These are phyloP conservation scores for Pseudogymnoascus sp. DNA, from an alignment of 2,329 filamentous ascomycete species.

Conservation along the genomic window DNA sequence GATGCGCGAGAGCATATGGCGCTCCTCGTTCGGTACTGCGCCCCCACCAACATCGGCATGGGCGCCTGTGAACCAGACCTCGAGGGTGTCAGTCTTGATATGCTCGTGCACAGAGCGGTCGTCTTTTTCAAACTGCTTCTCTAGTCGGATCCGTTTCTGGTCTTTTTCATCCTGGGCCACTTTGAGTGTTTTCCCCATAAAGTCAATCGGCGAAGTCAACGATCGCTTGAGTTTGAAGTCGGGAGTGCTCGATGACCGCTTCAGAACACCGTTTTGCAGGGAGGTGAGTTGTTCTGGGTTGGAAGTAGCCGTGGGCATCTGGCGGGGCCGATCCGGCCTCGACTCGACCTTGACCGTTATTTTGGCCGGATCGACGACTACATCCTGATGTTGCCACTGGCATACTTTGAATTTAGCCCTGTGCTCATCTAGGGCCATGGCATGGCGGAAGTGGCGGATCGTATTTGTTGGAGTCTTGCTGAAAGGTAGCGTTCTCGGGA, in stretches of 20 bases:
- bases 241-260: conserved; percentile 10
- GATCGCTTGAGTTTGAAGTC: neutral
- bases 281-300: neutral
- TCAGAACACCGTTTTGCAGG: neutral
- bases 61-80: conserved; percentile 39
- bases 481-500: conserved; percentile 33
- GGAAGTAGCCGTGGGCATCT: conserved; percentile 14
- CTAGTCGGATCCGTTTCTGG: conserved; percentile 15
- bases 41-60: conserved; percentile 41
- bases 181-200: neutral
- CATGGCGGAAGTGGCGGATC: conserved; percentile 36
- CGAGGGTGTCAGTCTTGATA: conserved; percentile 37
- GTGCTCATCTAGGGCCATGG: conserved; percentile 39
- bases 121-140: conserved; percentile 17
- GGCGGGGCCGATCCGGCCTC: neutral
- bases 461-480: conserved; percentile 33
- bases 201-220: neutral
- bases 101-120: conserved; percentile 15
- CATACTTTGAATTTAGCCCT: conserved; percentile 39
- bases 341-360: conserved; percentile 4
- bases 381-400: conserved; percentile 31
- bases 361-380: conserved; percentile 10
- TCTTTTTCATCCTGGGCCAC: conserved; percentile 16
- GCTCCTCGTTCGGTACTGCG: conserved; percentile 34
- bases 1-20: conserved; percentile 39